Percentiles rank a stretch among this genome's conserved stretches.
These are phyloP conservation scores for Saccharomyces hybrid DNA, from an alignment of 1,139 yeast species.

Conservation along the genomic window DNA sequence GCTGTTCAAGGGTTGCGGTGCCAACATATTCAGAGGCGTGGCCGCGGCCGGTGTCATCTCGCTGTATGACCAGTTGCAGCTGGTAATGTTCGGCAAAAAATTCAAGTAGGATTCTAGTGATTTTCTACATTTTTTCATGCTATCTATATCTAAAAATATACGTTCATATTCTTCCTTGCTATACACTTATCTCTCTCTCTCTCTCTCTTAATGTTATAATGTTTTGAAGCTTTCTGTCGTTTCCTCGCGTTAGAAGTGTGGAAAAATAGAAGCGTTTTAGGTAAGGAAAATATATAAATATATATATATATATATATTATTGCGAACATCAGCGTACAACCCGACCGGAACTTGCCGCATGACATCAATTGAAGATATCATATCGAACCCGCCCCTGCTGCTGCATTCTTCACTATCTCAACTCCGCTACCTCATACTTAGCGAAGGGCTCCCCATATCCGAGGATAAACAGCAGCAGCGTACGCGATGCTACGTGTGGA, in stretches of 20 bases:
- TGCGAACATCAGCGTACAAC: too few relatives aligned
- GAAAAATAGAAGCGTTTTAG: too few relatives aligned
- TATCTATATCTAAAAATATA: too few relatives aligned
- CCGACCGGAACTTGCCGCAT: constrained; percentile 4
- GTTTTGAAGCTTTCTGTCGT: too few relatives aligned
- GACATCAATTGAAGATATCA: constrained; percentile 26
- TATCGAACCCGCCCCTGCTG: constrained; percentile 34
- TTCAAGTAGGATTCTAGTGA: constrained; percentile 32
- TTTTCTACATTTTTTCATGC: too few relatives aligned
- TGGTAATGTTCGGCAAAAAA: constrained; percentile 67
- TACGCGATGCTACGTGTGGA: constrained; percentile 67
- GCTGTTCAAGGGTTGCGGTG: constrained; percentile 82
- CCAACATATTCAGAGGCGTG: constrained; percentile 81
- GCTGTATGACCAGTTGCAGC: constrained; percentile 70
- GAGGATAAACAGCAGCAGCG: constrained; percentile 31
- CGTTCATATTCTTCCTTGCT: too few relatives aligned
- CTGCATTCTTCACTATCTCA: constrained; percentile 66
- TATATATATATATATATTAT: too few relatives aligned
- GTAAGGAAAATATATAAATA: too few relatives aligned
- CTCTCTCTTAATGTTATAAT: too few relatives aligned
- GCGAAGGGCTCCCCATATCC: constrained; percentile 62
- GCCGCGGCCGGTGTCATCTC: constrained; percentile 86
- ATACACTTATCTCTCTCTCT: too few relatives aligned
- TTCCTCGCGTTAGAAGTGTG: too few relatives aligned
- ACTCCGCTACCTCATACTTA: constrained; percentile 66